Evolutionary conservation across 23 red algal species (phyloP).

Genomic region (Chondrus crispus): DNA sequence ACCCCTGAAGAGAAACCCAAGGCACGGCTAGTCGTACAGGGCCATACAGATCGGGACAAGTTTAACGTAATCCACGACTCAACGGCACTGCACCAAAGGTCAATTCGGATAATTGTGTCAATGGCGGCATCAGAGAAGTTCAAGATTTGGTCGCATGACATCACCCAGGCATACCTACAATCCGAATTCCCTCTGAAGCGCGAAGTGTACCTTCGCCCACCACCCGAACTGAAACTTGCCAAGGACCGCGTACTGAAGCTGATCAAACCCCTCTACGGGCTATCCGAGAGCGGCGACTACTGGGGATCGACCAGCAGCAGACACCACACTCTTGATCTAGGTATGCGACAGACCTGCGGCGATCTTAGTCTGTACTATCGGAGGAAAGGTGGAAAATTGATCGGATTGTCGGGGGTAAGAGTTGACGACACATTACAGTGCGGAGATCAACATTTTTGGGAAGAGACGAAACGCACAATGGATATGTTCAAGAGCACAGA

Average conservation of each 20-base stretch:
- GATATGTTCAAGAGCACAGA: neutral
- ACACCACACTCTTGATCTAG: neutral
- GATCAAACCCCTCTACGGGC: neutral
- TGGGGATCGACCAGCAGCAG: neutral
- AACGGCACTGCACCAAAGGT: neutral
- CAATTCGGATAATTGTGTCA: neutral
- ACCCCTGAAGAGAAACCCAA: neutral
- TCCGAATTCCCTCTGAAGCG: neutral
- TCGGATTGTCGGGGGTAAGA: neutral
- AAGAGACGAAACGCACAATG: neutral
- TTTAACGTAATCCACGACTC: conserved; percentile 5
- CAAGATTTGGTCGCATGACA: neutral
- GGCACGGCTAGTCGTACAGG: conserved; percentile 30
- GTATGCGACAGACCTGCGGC: neutral
- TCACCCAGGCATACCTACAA: conserved; percentile 26
- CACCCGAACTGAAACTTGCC: neutral
- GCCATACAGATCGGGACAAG: neutral
- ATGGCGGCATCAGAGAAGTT: neutral
- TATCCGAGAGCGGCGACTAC: neutral
- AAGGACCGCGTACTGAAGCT: neutral
- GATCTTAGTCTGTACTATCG: neutral
- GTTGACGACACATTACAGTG: neutral
- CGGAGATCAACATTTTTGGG: neutral
- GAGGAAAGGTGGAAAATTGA: neutral
- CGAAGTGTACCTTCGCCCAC: neutral